These are phyloP conservation scores for Coniochaeta ligniaria DNA, from an alignment of 2,329 filamentous ascomycete genomes.

Conservation along the genomic window DNA sequence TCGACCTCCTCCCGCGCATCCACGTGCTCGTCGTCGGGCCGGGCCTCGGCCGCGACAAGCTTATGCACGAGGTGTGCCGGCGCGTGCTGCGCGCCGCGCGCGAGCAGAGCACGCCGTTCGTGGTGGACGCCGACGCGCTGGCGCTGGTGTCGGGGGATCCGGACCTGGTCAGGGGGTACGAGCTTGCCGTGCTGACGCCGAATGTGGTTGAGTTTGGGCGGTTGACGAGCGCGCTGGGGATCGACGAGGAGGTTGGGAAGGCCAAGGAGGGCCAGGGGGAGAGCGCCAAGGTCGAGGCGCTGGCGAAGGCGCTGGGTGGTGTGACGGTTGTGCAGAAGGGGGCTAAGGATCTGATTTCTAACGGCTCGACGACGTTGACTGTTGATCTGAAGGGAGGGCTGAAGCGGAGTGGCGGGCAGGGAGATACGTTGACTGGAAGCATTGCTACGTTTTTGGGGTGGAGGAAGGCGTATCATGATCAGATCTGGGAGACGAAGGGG, in stretches of 20 bases:
- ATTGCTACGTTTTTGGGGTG: conserved; percentile 86
- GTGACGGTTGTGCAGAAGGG: conserved; percentile 94
- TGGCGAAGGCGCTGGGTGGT: conserved; percentile 73
- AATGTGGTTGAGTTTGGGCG: conserved; percentile 91
- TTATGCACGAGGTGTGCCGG: conserved; percentile 84
- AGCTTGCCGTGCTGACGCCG: conserved; percentile 80
- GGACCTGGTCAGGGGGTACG: conserved; percentile 72
- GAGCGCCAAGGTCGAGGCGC: conserved; percentile 47
- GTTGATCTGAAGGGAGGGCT: conserved; percentile 73
- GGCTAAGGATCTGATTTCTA: conserved; percentile 70
- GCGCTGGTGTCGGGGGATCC: conserved; percentile 70
- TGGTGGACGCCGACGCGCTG: conserved; percentile 87
- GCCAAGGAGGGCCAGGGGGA: conserved; percentile 27
- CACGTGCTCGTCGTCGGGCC: conserved; percentile 92
- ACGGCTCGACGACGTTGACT: conserved; percentile 67
- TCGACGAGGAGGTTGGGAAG: conserved; percentile 45
- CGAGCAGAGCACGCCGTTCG: conserved; percentile 65
- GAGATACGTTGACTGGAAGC: conserved; percentile 86
- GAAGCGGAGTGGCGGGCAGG: conserved; percentile 91
- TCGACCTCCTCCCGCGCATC: conserved; percentile 75
- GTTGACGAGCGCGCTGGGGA: conserved; percentile 66
- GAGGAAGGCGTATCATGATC: conserved; percentile 78
- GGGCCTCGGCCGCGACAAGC: conserved; percentile 77
- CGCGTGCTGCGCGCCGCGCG: conserved; percentile 73
- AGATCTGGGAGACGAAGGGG: conserved; percentile 61